Evolutionary conservation across 2,329 filamentous ascomycete species (phyloP).

Genomic region (Colletotrichum euphorbiae): DNA sequence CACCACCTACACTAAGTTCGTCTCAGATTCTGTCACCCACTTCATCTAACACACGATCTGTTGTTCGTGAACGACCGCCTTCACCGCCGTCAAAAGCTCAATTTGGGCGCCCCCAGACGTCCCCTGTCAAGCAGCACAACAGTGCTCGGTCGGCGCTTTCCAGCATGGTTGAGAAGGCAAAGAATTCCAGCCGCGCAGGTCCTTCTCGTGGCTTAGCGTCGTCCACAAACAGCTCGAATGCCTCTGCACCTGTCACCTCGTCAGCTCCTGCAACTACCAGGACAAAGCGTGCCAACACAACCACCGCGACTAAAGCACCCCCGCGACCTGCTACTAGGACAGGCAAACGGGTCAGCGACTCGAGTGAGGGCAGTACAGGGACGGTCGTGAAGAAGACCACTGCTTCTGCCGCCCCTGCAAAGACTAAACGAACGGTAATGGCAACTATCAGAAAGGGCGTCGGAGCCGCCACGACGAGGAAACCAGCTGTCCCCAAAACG

Average conservation of each 20-base stretch:
- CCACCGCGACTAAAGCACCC: constrained; percentile 49
- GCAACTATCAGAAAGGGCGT: constrained; percentile 65
- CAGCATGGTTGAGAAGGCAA: constrained; percentile 71
- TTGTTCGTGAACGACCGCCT: constrained; percentile 62
- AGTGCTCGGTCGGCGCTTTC: constrained; percentile 57
- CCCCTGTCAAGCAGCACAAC: constrained; percentile 68
- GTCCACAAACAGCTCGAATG: constrained; percentile 56
- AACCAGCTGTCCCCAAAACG: constrained; percentile 57
- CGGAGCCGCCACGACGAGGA: constrained; percentile 61
- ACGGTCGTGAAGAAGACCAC: constrained; percentile 71
- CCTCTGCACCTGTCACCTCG: constrained; percentile 36
- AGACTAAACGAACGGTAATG: constrained; percentile 65
- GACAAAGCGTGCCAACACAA: constrained; percentile 49
- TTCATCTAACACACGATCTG: constrained; percentile 81
- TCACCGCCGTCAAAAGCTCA: constrained; percentile 68
- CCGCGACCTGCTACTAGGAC: constrained; percentile 58
- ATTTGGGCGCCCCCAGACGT: constrained; percentile 66
- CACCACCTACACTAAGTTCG: constrained; percentile 56
- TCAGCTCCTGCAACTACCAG: constrained; percentile 48
- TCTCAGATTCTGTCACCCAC: constrained; percentile 82
- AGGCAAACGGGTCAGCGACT: constrained; percentile 68
- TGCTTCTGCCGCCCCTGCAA: constrained; percentile 50
- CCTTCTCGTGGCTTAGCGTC: constrained; percentile 59
- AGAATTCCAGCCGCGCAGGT: constrained; percentile 63
- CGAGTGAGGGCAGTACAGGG: constrained; percentile 72